Evolutionary conservation across 1,139 yeast genomes (phyloP).

Genomic region (Diutina neorugosa): DNA sequence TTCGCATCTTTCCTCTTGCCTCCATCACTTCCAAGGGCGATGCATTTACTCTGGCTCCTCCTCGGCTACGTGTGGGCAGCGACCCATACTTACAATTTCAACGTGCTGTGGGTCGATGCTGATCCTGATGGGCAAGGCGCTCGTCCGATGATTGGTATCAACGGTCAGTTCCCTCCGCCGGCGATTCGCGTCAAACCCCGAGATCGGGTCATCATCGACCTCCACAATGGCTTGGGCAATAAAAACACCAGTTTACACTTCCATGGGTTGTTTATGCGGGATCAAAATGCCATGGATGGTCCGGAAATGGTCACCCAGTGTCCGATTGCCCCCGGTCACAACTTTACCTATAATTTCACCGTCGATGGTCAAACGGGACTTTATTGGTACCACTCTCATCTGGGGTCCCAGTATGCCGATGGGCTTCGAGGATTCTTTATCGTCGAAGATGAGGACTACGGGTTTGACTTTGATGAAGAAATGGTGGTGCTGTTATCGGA

Average conservation of each 20-base stretch:
- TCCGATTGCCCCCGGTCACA: constrained; percentile 67
- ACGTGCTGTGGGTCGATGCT: constrained; percentile 42
- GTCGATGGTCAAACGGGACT: constrained; percentile 71
- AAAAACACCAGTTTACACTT: constrained; percentile 61
- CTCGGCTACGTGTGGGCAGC: neutral
- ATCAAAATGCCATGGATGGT: constrained; percentile 71
- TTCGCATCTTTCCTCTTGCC: neutral
- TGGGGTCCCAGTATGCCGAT: constrained; percentile 77
- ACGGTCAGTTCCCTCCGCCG: constrained; percentile 68
- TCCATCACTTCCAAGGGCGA: neutral
- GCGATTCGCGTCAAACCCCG: constrained; percentile 50
- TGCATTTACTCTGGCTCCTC: neutral
- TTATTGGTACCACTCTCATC: constrained; percentile 93
- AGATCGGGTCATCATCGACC: constrained; percentile 46
- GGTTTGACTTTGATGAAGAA: constrained; percentile 65
- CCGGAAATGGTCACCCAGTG: constrained; percentile 79
- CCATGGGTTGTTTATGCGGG: constrained; percentile 84
- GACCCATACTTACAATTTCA: constrained; percentile 40
- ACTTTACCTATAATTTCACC: constrained; percentile 67
- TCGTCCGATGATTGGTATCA: constrained; percentile 50
- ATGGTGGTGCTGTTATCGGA: constrained; percentile 56
- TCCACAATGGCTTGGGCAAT: constrained; percentile 45
- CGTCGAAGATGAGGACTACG: constrained; percentile 47
- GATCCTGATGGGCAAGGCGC: constrained; percentile 52
- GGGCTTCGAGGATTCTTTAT: constrained; percentile 80